These are phyloP conservation scores for Lactifluus hygrophoroides DNA, from an alignment of 768 basidiomycete genomes.

Conservation along the genomic window DNA sequence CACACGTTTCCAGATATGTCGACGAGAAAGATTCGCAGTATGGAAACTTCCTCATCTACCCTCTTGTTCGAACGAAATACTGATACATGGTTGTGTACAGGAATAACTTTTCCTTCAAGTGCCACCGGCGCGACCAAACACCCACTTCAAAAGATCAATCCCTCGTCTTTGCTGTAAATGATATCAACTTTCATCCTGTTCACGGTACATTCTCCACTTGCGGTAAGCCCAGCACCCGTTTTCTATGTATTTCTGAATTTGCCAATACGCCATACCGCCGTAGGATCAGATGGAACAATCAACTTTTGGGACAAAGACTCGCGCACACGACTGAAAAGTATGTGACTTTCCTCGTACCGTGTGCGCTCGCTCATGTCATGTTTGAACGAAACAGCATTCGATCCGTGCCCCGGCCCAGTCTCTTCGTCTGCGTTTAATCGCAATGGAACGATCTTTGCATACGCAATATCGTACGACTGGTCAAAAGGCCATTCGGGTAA, in stretches of 20 bases:
- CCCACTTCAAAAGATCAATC: conserved; percentile 32
- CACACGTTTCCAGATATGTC: conserved; percentile 48
- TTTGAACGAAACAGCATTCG: conserved; percentile 47
- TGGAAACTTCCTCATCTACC: conserved; percentile 20
- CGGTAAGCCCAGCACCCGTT: conserved; percentile 21
- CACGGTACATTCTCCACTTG: conserved; percentile 44
- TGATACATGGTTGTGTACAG: conserved; percentile 16
- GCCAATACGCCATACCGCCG: background rate
- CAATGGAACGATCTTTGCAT: conserved; percentile 83
- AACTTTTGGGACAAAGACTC: conserved; percentile 96
- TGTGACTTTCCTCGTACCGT: conserved; percentile 19
- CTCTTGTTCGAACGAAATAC: background rate
- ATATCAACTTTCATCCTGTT: conserved; percentile 45
- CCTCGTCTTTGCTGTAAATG: conserved; percentile 49
- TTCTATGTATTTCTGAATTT: too few relatives aligned
- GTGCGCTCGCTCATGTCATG: background rate
- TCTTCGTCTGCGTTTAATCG: conserved; percentile 79
- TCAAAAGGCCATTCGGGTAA: conserved; percentile 85
- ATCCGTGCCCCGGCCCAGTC: conserved; percentile 67
- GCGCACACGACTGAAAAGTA: conserved; percentile 86
- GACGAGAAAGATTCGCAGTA: conserved; percentile 75
- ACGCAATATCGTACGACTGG: conserved; percentile 92
- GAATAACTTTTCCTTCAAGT: conserved; percentile 54
- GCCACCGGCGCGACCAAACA: conserved; percentile 33
- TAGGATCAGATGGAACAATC: conserved; percentile 77